These are phyloP conservation scores for Penicillium sp. DNA, from an alignment of 2,329 filamentous ascomycete species.

Conservation along the genomic window DNA sequence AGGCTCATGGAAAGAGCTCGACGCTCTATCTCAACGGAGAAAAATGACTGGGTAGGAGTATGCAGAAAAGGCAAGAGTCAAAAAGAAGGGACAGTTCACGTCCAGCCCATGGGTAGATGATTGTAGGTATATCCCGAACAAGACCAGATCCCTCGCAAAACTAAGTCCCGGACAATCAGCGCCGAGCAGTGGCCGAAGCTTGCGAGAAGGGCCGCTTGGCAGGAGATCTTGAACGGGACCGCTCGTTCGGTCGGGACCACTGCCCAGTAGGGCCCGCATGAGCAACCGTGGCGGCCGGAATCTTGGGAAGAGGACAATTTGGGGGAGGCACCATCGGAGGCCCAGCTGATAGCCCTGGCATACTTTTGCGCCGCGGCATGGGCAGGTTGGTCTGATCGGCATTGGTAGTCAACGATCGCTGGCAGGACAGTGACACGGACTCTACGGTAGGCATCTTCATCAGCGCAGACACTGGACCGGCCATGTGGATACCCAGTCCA, in stretches of 20 bases:
- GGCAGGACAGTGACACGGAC: constrained; percentile 9
- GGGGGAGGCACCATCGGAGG: constrained; percentile 29
- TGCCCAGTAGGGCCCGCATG: constrained; percentile 11
- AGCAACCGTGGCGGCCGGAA: constrained; percentile 18
- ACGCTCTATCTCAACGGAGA: too few species aligned
- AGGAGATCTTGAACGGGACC: constrained; percentile 13
- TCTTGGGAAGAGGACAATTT: constrained; percentile 30
- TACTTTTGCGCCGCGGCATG: constrained; percentile 29
- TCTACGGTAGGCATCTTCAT: constrained; percentile 4
- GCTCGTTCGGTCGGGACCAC: constrained; percentile 5
- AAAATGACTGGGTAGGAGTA: too few species aligned
- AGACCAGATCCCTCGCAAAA: too few species aligned
- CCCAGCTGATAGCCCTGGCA: constrained; percentile 26
- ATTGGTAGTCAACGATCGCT: constrained; percentile 11
- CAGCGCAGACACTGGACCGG: constrained; percentile 2
- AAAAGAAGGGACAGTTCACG: too few species aligned
- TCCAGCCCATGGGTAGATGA: too few species aligned
- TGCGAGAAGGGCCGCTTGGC: constrained; percentile 5
- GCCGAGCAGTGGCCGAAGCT: too few species aligned
- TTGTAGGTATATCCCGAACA: too few species aligned
- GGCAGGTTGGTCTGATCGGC: constrained; percentile 7
- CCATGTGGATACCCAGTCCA: constrained; percentile 11
- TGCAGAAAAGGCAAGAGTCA: too few species aligned
- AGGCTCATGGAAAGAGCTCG: too few species aligned
- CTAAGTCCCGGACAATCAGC: too few species aligned